Evolutionary conservation across 208 protist genomes (phyloP).

Genomic region (Leptomonas seymouri): DNA sequence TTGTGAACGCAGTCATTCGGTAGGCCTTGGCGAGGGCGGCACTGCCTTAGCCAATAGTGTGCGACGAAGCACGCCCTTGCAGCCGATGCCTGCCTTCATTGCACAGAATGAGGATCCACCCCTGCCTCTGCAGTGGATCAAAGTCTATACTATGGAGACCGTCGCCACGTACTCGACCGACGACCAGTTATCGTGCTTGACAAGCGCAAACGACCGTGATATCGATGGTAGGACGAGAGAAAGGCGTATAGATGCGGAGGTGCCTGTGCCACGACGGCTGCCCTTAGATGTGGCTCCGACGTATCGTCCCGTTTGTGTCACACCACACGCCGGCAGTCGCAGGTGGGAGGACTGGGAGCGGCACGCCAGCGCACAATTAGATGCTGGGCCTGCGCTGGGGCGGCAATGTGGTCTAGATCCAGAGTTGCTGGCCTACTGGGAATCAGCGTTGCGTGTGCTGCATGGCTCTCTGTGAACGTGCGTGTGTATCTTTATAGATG

Average conservation of each 20-base stretch:
- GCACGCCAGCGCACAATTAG: conserved; percentile 4
- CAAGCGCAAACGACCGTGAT: too few species aligned
- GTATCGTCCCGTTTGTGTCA: conserved; percentile 41
- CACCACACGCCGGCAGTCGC: conserved; percentile 15
- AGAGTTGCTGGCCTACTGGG: conserved; percentile 40
- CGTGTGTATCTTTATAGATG: too few species aligned
- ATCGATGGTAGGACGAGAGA: neutral
- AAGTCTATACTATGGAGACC: conserved; percentile 50
- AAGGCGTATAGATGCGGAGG: neutral
- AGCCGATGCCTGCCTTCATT: neutral
- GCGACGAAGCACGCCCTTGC: neutral
- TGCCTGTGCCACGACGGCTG: neutral
- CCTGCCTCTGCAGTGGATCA: conserved; percentile 52
- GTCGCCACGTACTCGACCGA: conserved; percentile 31
- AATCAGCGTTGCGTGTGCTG: conserved; percentile 25
- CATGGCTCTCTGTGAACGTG: neutral
- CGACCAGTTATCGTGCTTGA: neutral
- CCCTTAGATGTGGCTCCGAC: conserved; percentile 47
- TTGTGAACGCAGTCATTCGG: neutral
- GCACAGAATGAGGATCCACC: neutral
- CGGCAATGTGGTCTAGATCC: conserved; percentile 37
- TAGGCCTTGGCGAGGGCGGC: neutral
- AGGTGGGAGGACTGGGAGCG: conserved; percentile 25
- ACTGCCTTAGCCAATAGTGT: neutral
- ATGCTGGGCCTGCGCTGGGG: conserved; percentile 32